Evolutionary conservation across 805 yeast genomes (phyloP).

Genomic region (Saccharomycopsis javanensis): DNA sequence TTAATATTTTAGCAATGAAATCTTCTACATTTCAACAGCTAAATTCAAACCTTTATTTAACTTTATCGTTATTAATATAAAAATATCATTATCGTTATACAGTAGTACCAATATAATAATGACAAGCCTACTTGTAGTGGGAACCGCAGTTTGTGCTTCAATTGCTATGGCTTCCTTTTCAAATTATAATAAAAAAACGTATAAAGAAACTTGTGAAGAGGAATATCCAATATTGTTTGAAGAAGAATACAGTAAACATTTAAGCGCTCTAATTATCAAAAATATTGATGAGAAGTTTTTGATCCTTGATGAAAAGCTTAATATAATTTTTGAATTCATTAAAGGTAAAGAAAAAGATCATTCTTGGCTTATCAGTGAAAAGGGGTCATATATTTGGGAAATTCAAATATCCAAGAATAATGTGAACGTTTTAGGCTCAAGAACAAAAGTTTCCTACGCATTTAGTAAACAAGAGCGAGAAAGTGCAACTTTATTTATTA

Average conservation of each 20-base stretch:
- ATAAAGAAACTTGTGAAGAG: conserved; percentile 5
- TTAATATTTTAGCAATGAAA: too few species aligned
- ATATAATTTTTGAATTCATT: background rate
- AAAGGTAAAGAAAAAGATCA: background rate
- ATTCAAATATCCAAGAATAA: conserved; percentile 1
- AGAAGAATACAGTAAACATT: conserved; percentile 3
- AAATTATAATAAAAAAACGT: conserved; percentile 7
- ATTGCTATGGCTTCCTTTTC: conserved; percentile 11
- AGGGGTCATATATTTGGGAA: conserved; percentile 1
- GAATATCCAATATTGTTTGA: conserved; percentile 12
- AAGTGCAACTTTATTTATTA: background rate
- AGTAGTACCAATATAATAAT: background rate
- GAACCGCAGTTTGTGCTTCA: conserved; percentile 7
- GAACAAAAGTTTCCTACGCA: conserved; percentile 1
- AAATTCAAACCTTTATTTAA: too few species aligned
- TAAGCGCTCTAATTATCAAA: conserved; percentile 4
- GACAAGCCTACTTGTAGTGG: conserved; percentile 5
- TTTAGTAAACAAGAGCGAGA: background rate
- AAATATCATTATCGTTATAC: background rate
- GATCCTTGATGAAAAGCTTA: background rate
- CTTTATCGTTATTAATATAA: too few species aligned
- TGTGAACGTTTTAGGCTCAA: background rate
- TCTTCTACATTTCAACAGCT: too few species aligned
- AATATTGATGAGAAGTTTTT: background rate
- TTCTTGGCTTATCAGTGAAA: conserved; percentile 8